Evolutionary conservation across 2,329 filamentous ascomycete species (phyloP).

Genomic region (Fusarium torreyae): DNA sequence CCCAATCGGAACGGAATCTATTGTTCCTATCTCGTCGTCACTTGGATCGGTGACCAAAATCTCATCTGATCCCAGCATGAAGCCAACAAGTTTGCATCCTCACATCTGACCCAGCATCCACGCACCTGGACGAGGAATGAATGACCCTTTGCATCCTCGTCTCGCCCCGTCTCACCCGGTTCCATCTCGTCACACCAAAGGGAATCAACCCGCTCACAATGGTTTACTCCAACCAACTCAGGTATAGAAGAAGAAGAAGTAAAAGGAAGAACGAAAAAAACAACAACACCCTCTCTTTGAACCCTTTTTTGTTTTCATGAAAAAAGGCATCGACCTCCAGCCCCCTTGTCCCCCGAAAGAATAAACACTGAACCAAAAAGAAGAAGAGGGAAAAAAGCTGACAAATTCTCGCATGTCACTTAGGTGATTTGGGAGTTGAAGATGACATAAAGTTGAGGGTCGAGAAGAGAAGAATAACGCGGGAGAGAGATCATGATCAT

Average conservation of each 20-base stretch:
- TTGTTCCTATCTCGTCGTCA: constrained; percentile 47
- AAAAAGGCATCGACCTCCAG: constrained; percentile 34
- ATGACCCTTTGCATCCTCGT: constrained; percentile 20
- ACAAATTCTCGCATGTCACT: constrained; percentile 31
- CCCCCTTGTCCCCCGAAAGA: constrained; percentile 25
- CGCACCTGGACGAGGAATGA: constrained; percentile 35
- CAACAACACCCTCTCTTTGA: constrained; percentile 34
- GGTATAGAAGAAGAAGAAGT: constrained; percentile 48
- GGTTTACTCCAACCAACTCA: constrained; percentile 50
- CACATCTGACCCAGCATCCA: constrained; percentile 47
- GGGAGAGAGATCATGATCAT: constrained; percentile 13
- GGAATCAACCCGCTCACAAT: constrained; percentile 42
- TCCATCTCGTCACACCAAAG: constrained; percentile 21
- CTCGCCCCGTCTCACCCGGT: constrained; percentile 19
- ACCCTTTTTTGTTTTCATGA: constrained; percentile 39
- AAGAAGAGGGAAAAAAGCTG: constrained; percentile 34
- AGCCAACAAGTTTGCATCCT: constrained; percentile 46
- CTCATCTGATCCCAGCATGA: constrained; percentile 43
- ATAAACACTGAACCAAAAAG: constrained; percentile 38
- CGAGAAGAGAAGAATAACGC: constrained; percentile 26
- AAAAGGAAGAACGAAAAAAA: constrained; percentile 25
- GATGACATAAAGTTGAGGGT: constrained; percentile 26
- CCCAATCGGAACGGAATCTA: constrained; percentile 50
- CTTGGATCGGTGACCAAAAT: constrained; percentile 45
- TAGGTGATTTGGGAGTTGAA: constrained; percentile 25